phyloP scores from a whole-genome alignment of 1,284 basidiomycete species.

The Pseudozyma sp. region DNA sequence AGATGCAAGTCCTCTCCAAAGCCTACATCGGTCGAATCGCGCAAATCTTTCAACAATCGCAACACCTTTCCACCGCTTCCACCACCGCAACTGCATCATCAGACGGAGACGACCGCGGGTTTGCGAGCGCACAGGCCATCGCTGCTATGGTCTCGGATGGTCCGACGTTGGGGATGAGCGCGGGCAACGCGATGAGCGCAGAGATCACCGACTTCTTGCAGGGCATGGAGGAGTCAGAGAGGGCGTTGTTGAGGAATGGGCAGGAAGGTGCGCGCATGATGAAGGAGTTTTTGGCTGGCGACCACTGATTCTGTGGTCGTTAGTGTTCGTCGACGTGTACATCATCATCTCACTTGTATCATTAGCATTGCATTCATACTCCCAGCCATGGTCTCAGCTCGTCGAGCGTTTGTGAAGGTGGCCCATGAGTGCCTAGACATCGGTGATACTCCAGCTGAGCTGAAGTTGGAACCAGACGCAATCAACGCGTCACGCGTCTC shows the following conservation, averaged over 20 bases:
- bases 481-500: conserved; percentile 31
- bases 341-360: conserved; percentile 15
- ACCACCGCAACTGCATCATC: conserved; percentile 5
- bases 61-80: conserved; percentile 47
- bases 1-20: conserved; percentile 53
- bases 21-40: conserved; percentile 59
- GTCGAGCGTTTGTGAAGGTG: background rate
- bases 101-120: conserved; percentile 17
- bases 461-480: background rate
- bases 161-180: conserved; percentile 45
- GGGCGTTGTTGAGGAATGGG: conserved; percentile 34
- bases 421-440: background rate
- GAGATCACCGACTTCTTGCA: conserved; percentile 61
- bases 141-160: conserved; percentile 51
- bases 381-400: background rate
- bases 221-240: conserved; percentile 60
- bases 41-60: conserved; percentile 60
- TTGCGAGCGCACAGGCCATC: conserved; percentile 42
- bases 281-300: conserved; percentile 46
- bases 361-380: conserved; percentile 6
- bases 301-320: conserved; percentile 7
- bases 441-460: too few species aligned
- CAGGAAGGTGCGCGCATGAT: conserved; percentile 51
- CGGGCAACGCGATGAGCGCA: conserved; percentile 47
- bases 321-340: background rate